Conservation (phyloP, 2,329 filamentous ascomycete species). For the Dichotomopilus funicola region DNA sequence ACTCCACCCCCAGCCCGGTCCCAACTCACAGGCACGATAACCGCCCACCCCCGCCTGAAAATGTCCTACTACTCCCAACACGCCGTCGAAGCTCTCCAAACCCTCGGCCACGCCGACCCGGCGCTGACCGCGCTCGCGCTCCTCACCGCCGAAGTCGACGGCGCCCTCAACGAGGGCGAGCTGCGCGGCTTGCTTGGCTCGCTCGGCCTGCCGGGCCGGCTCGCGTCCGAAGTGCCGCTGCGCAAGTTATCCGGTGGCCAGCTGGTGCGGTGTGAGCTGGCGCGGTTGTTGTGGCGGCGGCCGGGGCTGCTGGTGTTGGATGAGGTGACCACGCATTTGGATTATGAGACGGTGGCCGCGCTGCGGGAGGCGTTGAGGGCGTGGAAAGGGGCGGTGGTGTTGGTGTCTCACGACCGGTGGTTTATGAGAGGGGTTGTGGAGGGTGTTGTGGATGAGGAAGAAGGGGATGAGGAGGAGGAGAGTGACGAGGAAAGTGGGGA, state of each 20-base stretch:
- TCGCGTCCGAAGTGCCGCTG: constrained; percentile 67
- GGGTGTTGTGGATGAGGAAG: constrained; percentile 42
- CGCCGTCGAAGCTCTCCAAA: constrained; percentile 62
- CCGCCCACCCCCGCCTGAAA: constrained; percentile 61
- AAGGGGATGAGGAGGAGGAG: constrained; percentile 30
- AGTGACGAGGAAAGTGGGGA: constrained; percentile 27
- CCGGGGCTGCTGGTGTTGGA: constrained; percentile 72
- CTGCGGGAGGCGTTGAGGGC: constrained; percentile 57
- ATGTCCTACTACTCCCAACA: constrained; percentile 77
- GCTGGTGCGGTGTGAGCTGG: constrained; percentile 59
- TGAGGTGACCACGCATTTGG: constrained; percentile 79
- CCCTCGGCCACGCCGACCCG: constrained; percentile 42
- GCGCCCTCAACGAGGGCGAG: constrained; percentile 57
- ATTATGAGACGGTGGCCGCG: constrained; percentile 72
- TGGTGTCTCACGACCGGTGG: constrained; percentile 79
- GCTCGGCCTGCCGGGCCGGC: constrained; percentile 62
- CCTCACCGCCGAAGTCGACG: constrained; percentile 48
- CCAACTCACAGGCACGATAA: constrained; percentile 51
- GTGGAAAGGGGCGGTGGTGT: constrained; percentile 68
- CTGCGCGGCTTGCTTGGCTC: constrained; percentile 59
- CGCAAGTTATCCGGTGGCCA: constrained; percentile 73
- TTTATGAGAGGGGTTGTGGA: constrained; percentile 70
- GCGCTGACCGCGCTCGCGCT: constrained; percentile 59
- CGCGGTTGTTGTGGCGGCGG: constrained; percentile 58
- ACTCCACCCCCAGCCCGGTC: constrained; percentile 22